A percentile compares a stretch with the other conserved stretches of the same genome.
Conservation (phyloP, 495 filamentous ascomycete genomes). For the Pseudoneurospora amorphoporcata region DNA sequence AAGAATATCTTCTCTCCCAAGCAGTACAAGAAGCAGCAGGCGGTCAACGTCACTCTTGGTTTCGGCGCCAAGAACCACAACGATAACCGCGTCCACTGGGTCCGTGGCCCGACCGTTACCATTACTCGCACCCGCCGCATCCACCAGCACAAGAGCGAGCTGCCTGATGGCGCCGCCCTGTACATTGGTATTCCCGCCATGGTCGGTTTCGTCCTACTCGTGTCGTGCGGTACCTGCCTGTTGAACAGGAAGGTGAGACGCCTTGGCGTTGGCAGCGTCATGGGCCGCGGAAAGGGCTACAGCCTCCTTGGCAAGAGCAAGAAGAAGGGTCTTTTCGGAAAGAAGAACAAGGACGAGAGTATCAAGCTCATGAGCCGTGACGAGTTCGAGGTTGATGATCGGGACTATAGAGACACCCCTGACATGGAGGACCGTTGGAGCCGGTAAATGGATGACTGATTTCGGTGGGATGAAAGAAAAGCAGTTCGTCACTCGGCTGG, state of each 20-base stretch:
- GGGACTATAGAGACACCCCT: background rate
- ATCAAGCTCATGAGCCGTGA: constrained; percentile 32
- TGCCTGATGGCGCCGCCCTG: constrained; percentile 17
- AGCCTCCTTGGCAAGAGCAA: constrained; percentile 26
- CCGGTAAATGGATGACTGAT: background rate
- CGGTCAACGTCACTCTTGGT: constrained; percentile 31
- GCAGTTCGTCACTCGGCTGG: background rate
- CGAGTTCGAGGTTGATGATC: background rate
- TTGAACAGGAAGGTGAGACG: constrained; percentile 28
- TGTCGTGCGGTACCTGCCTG: constrained; percentile 22
- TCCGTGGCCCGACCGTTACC: constrained; percentile 23
- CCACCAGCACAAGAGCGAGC: constrained; percentile 10
- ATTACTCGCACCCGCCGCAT: constrained; percentile 16
- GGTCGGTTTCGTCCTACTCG: constrained; percentile 24
- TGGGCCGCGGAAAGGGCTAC: constrained; percentile 26
- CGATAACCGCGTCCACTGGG: constrained; percentile 6
- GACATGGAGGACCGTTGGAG: background rate
- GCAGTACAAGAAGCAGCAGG: constrained; percentile 10
- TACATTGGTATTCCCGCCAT: constrained; percentile 33
- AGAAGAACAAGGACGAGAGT: constrained; percentile 18
- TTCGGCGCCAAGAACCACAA: constrained; percentile 21
- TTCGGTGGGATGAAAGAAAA: background rate
- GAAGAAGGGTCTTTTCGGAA: constrained; percentile 16
- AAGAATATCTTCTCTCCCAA: constrained; percentile 13
- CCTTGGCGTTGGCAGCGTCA: constrained; percentile 30